Percentiles rank a stretch among this genome's conserved stretches.
Evolutionary conservation across 129 eudicot genomes (phyloP).

Genomic region (Glebionis coronaria): DNA sequence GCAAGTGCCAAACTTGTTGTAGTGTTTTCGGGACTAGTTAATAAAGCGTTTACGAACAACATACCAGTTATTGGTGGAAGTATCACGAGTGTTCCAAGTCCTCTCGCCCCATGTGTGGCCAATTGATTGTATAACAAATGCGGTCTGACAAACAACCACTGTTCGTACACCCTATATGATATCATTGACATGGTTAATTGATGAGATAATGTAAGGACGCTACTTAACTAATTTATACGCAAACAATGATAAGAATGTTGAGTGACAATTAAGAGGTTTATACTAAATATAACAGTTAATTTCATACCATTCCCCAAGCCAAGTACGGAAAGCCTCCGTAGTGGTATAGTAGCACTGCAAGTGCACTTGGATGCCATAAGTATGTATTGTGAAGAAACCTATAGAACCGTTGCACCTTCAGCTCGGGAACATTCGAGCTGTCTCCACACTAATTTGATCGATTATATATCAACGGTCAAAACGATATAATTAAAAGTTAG

Average conservation of each 20-base stretch:
- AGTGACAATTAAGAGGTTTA: too few relatives aligned
- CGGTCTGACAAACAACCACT: background rate
- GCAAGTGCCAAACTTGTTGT: too few relatives aligned
- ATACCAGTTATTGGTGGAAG: background rate
- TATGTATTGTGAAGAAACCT: conserved; percentile 47
- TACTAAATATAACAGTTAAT: background rate
- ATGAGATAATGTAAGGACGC: too few relatives aligned
- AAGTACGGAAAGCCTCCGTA: conserved; percentile 66
- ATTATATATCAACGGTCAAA: background rate
- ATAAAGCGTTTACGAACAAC: too few relatives aligned
- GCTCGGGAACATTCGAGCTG: conserved; percentile 38
- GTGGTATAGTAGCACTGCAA: too few relatives aligned
- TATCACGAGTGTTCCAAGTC: background rate
- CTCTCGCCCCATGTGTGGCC: background rate
- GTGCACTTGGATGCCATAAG: too few relatives aligned
- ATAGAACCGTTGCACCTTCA: conserved; percentile 63
- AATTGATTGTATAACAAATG: background rate
- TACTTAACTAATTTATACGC: background rate
- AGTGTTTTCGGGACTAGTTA: too few relatives aligned
- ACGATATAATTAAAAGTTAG: background rate
- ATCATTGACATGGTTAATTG: too few relatives aligned
- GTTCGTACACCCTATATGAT: background rate
- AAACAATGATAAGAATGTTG: too few relatives aligned
- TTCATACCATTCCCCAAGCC: conserved; percentile 75
- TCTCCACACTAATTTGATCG: too few relatives aligned